A percentile compares a stretch with the other conserved stretches of the same genome.
These are phyloP conservation scores for Laetiporus sulphureus DNA, from an alignment of 1,284 basidiomycete species.

Conservation along the genomic window DNA sequence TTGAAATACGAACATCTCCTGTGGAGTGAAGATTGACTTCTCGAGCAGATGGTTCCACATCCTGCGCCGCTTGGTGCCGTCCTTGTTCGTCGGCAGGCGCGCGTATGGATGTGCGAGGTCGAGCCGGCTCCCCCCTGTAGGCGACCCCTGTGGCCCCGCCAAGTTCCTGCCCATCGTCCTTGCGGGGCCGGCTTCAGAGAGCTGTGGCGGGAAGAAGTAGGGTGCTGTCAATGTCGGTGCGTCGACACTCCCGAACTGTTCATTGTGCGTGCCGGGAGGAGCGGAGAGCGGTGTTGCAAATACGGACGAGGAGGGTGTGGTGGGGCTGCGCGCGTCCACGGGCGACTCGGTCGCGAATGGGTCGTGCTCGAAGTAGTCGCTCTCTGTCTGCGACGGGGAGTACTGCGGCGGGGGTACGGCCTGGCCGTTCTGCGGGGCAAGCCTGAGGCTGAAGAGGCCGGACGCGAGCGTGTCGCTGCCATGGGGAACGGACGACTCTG, in stretches of 20 bases:
- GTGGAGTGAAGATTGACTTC: slow-evolving; percentile 57
- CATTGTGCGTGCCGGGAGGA: not conserved
- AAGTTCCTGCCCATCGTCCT: slow-evolving; percentile 1
- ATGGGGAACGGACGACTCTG: too few species aligned
- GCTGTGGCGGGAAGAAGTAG: too few species aligned
- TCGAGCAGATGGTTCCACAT: slow-evolving; percentile 73
- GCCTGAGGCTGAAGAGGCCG: not conserved
- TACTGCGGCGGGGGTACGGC: not conserved
- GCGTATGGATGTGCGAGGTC: slow-evolving; percentile 71
- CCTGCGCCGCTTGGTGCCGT: slow-evolving; percentile 56
- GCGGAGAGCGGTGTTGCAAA: not conserved
- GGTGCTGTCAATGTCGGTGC: too few species aligned
- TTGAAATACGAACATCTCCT: slow-evolving; percentile 46
- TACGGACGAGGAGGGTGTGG: not conserved
- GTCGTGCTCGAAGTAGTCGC: slow-evolving; percentile 2
- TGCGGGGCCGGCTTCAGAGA: not conserved
- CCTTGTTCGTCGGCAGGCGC: slow-evolving; percentile 54
- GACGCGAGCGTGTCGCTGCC: not conserved
- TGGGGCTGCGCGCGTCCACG: not conserved
- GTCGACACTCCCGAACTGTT: too few species aligned
- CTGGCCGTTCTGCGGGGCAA: not conserved
- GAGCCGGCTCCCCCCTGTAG: slow-evolving; percentile 31
- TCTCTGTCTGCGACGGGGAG: slow-evolving; percentile 4
- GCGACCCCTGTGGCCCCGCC: too few species aligned
- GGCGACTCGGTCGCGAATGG: not conserved